Percentiles rank a stretch among this genome's conserved stretches.
phyloP scores from a whole-genome alignment of 805 yeast genomes.

The Candida takata region DNA sequence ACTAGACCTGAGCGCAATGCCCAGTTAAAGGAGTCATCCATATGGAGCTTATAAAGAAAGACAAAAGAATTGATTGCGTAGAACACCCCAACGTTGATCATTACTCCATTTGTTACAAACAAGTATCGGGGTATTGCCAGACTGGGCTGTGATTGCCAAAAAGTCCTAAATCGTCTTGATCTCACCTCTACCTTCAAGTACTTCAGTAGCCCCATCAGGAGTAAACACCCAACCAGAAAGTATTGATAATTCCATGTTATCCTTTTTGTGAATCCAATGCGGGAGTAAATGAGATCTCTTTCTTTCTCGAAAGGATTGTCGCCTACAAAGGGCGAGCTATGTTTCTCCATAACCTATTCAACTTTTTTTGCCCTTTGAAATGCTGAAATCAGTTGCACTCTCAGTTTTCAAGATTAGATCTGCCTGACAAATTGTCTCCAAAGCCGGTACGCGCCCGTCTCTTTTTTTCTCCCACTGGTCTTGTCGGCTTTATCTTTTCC shows the following conservation, averaged over 20 bases:
- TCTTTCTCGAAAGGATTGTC: slow-evolving; percentile 19
- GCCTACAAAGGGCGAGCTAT: slow-evolving; percentile 13
- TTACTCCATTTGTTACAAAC: slow-evolving; percentile 13
- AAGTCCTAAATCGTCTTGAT: no score
- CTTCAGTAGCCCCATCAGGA: no score
- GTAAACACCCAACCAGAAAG: slow-evolving; percentile 6
- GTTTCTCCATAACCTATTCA: slow-evolving; percentile 2
- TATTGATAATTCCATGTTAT: slow-evolving; percentile 18
- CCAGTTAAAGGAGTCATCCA: slow-evolving; percentile 20
- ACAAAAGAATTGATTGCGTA: slow-evolving; percentile 13
- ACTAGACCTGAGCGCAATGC: slow-evolving; percentile 21
- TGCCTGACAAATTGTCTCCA: no score
- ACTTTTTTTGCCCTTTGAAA: no score
- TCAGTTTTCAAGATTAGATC: no score
- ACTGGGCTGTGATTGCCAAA: slow-evolving; percentile 6
- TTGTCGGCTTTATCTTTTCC: slow-evolving; percentile 1
- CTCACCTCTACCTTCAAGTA: no score
- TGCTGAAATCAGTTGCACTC: no score
- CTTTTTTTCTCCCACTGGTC: no score
- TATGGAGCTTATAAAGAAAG: slow-evolving; percentile 13
- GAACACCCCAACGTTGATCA: slow-evolving; percentile 8
- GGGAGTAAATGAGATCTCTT: slow-evolving; percentile 13
- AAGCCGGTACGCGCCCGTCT: no score
- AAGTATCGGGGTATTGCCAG: slow-evolving; percentile 4
- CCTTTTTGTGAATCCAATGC: slow-evolving; percentile 18